phyloP scores from a whole-genome alignment of 2,329 filamentous ascomycete genomes.

The Monilinia fructicola region DNA sequence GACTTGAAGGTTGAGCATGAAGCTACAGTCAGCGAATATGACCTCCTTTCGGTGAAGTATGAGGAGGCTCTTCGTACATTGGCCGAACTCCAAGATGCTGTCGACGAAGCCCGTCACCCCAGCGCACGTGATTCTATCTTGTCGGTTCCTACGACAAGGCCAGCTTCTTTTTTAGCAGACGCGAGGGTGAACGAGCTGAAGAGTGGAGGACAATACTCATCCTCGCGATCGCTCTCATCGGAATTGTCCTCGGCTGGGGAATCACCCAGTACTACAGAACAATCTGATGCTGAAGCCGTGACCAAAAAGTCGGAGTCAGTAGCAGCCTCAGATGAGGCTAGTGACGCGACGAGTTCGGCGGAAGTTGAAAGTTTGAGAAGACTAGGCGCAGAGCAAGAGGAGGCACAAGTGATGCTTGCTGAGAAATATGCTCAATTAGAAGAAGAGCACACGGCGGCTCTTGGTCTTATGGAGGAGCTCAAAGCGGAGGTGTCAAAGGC shows the following conservation, averaged over 20 bases:
- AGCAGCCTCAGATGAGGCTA: slow-evolving; percentile 41
- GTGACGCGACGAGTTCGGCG: slow-evolving; percentile 50
- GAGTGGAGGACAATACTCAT: slow-evolving; percentile 66
- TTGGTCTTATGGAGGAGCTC: slow-evolving; percentile 86
- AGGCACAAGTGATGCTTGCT: slow-evolving; percentile 68
- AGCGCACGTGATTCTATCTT: slow-evolving; percentile 53
- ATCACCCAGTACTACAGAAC: slow-evolving; percentile 64
- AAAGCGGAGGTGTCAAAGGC: slow-evolving; percentile 82
- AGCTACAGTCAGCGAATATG: slow-evolving; percentile 74
- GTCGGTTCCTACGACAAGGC: slow-evolving; percentile 55
- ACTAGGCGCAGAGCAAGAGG: slow-evolving; percentile 74
- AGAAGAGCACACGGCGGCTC: slow-evolving; percentile 73
- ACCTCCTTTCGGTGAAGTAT: slow-evolving; percentile 82
- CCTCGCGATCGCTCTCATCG: slow-evolving; percentile 88
- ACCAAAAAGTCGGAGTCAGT: slow-evolving; percentile 41
- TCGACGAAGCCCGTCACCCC: slow-evolving; percentile 72
- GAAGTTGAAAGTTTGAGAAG: slow-evolving; percentile 72
- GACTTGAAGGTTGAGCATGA: slow-evolving; percentile 91
- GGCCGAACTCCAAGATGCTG: slow-evolving; percentile 78
- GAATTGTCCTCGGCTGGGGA: slow-evolving; percentile 88
- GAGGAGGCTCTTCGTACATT: slow-evolving; percentile 81
- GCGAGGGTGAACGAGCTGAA: slow-evolving; percentile 69
- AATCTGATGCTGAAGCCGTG: slow-evolving; percentile 58
- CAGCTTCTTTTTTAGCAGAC: slow-evolving; percentile 83
- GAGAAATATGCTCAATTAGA: slow-evolving; percentile 83